Evolutionary conservation across 139 green algal genomes (phyloP).

Genomic region (Tetraselmis chui): DNA sequence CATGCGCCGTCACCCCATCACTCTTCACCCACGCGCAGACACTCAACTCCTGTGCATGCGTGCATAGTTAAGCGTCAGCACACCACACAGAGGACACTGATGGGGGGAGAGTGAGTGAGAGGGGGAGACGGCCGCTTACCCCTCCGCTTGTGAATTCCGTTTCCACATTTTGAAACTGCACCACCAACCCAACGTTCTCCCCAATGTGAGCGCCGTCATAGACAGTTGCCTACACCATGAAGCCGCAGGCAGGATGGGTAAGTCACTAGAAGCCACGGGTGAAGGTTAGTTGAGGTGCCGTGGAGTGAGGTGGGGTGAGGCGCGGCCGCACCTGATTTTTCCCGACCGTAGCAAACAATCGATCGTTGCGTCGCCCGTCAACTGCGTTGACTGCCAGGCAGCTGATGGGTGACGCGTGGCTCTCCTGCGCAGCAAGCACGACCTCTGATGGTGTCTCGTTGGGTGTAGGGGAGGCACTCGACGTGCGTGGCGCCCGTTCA

Average conservation of each 20-base stretch:
- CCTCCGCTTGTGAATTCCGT: conserved; percentile 33
- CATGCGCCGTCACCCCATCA: conserved; percentile 17
- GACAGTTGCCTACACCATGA: conserved; percentile 52
- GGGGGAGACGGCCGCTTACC: conserved; percentile 2
- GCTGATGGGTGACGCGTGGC: conserved; percentile 34
- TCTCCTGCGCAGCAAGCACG: conserved; percentile 52
- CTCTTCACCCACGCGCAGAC: conserved; percentile 36
- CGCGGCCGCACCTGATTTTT: conserved; percentile 37
- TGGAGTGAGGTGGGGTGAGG: background rate
- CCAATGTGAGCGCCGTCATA: conserved; percentile 68
- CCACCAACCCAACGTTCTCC: conserved; percentile 49
- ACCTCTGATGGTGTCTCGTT: too few species aligned
- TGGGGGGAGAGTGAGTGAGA: background rate
- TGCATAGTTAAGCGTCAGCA: background rate
- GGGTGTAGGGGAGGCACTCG: too few species aligned
- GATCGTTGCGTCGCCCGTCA: conserved; percentile 9
- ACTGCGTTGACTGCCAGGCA: conserved; percentile 36
- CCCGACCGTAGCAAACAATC: conserved; percentile 54
- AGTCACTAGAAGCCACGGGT: too few species aligned
- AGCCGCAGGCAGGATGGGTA: too few species aligned
- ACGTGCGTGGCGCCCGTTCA: too few species aligned
- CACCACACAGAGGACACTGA: background rate
- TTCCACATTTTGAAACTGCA: conserved; percentile 47
- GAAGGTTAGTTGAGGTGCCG: too few species aligned
- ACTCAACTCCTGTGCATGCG: conserved; percentile 30